Percentiles rank a stretch among this genome's conserved stretches.
phyloP scores from a whole-genome alignment of 352 stramenopile genomes.

The Phytophthora idaei region DNA sequence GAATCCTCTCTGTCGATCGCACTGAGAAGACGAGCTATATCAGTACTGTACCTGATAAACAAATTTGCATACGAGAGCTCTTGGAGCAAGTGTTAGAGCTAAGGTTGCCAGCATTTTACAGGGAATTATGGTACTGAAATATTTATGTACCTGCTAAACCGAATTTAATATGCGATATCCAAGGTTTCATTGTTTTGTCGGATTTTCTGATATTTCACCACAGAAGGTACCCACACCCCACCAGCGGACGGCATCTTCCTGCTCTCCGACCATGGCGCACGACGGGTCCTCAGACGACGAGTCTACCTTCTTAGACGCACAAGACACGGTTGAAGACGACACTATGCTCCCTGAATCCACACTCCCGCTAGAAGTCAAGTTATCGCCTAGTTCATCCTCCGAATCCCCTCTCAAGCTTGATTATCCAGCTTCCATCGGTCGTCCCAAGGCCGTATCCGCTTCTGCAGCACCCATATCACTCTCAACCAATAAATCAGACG shows the following conservation, averaged over 20 bases:
- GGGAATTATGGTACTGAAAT: too few species aligned
- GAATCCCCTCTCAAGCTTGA: neutral
- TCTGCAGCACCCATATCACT: conserved; percentile 8
- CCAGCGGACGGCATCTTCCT: conserved; percentile 11
- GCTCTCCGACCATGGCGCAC: conserved; percentile 28
- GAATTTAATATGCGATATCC: conserved; percentile 1
- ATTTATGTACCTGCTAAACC: neutral
- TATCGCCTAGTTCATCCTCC: conserved; percentile 22
- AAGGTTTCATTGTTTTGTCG: conserved; percentile 1
- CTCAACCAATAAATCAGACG: conserved; percentile 12
- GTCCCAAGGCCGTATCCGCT: conserved; percentile 26
- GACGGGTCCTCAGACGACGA: conserved; percentile 31
- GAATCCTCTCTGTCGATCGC: too few species aligned
- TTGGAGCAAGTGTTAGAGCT: too few species aligned
- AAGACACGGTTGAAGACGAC: conserved; percentile 18
- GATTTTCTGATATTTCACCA: conserved; percentile 17
- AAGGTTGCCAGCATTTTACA: too few species aligned
- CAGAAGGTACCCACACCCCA: neutral
- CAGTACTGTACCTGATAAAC: too few species aligned
- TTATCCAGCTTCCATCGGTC: conserved; percentile 15
- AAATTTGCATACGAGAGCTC: too few species aligned
- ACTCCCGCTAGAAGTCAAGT: conserved; percentile 26
- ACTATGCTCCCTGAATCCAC: neutral
- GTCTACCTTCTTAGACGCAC: conserved; percentile 18
- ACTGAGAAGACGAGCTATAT: too few species aligned